These are phyloP conservation scores for Phytomonas sp. DNA, from an alignment of 208 protist species.

Conservation along the genomic window DNA sequence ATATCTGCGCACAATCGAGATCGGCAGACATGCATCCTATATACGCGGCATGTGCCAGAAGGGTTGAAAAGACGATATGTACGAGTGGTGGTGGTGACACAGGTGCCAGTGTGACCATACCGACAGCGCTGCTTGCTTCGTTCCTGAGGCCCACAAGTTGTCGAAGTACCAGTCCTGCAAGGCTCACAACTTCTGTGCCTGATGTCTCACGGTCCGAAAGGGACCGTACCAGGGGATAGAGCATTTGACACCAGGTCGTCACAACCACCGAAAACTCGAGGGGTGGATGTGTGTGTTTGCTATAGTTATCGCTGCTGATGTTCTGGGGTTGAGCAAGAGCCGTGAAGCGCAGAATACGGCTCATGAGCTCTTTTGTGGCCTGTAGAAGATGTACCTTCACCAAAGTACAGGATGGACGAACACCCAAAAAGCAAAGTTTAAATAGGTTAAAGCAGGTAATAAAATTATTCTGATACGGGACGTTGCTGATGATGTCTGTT, in stretches of 20 bases:
- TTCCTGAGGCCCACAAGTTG: conserved; percentile 51
- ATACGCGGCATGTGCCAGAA: conserved; percentile 67
- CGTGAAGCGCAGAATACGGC: conserved; percentile 29
- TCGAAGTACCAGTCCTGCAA: conserved; percentile 67
- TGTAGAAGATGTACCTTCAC: conserved; percentile 69
- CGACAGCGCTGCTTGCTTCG: conserved; percentile 16
- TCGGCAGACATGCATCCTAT: conserved; percentile 74
- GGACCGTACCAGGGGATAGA: conserved; percentile 52
- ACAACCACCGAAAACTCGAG: conserved; percentile 17
- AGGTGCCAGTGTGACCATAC: conserved; percentile 15
- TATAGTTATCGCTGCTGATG: neutral
- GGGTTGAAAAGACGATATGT: conserved; percentile 27
- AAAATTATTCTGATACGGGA: conserved; percentile 27
- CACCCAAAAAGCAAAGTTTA: conserved; percentile 24
- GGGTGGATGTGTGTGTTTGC: conserved; percentile 2
- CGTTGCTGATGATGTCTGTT: neutral
- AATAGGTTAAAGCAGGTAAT: conserved; percentile 54
- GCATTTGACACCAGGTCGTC: conserved; percentile 47
- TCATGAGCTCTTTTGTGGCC: conserved; percentile 66
- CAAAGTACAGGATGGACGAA: conserved; percentile 23
- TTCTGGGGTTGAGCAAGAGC: neutral
- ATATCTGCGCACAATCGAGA: conserved; percentile 59
- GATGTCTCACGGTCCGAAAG: conserved; percentile 41
- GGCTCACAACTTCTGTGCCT: conserved; percentile 48
- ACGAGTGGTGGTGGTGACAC: conserved; percentile 26